A percentile compares a stretch with the other conserved stretches of the same genome.
Conservation (phyloP, 2,329 filamentous ascomycete species). For the Monosporascus ibericus region DNA sequence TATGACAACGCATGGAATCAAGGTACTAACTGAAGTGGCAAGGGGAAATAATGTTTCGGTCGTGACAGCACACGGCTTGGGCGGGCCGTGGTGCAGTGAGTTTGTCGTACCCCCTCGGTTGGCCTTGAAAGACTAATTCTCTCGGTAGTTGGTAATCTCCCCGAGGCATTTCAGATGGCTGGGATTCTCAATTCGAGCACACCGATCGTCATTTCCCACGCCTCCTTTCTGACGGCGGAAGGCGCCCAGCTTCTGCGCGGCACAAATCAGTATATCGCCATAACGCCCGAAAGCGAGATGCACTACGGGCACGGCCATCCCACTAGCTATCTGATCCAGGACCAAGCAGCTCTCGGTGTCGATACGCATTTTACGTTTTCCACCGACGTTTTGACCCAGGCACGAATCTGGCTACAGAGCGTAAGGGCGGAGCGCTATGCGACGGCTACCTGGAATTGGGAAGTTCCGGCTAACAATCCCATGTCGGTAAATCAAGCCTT, state of each 20-base stretch:
- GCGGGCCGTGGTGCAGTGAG: conserved; percentile 33
- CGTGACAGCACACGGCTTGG: conserved; percentile 39
- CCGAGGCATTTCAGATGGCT: conserved; percentile 29
- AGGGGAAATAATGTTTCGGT: conserved; percentile 35
- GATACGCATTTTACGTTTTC: conserved; percentile 50
- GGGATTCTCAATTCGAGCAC: conserved; percentile 36
- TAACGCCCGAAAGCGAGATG: conserved; percentile 54
- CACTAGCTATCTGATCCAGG: conserved; percentile 34
- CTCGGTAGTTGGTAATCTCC: conserved; percentile 28
- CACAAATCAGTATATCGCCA: conserved; percentile 48
- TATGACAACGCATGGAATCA: neutral
- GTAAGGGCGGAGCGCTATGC: conserved; percentile 33
- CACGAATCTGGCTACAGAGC: conserved; percentile 47
- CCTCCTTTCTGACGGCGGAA: conserved; percentile 33
- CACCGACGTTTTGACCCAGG: conserved; percentile 44
- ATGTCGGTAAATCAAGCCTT: conserved; percentile 52
- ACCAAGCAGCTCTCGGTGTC: conserved; percentile 47
- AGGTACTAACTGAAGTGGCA: neutral
- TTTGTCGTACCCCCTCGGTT: neutral
- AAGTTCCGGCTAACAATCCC: conserved; percentile 40
- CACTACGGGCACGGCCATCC: conserved; percentile 50
- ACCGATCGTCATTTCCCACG: conserved; percentile 49
- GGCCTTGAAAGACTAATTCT: neutral
- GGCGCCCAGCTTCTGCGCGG: conserved; percentile 37
- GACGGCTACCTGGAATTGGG: conserved; percentile 31